Percentiles rank a stretch among this genome's conserved stretches.
These are phyloP conservation scores for Psilocybe cyanescens DNA, from an alignment of 768 basidiomycete genomes.

Conservation along the genomic window DNA sequence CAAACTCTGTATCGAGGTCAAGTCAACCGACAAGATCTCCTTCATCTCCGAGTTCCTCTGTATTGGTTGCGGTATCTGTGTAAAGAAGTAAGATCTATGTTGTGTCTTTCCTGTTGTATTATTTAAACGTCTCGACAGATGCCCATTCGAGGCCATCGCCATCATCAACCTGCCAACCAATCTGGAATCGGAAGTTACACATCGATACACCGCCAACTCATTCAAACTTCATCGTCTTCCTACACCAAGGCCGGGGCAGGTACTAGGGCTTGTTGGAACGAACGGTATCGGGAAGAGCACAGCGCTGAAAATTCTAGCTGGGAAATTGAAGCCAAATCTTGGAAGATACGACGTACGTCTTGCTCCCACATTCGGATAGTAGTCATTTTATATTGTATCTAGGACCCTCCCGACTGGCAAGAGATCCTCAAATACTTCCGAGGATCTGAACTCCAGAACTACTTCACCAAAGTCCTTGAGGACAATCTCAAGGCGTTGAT, in stretches of 20 bases:
- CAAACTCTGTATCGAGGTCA: slow-evolving; percentile 98
- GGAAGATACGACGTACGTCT: slow-evolving; percentile 89
- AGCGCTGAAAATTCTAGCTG: slow-evolving; percentile 94
- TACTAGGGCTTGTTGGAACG: slow-evolving; percentile 97
- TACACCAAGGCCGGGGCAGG: slow-evolving; percentile 96
- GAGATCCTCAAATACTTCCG: slow-evolving; percentile 99
- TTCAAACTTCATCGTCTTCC: slow-evolving; percentile 99
- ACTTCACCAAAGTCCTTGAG: slow-evolving; percentile 98
- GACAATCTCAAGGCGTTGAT: slow-evolving; percentile 98
- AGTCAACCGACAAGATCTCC: slow-evolving; percentile 93
- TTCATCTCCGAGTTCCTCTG: slow-evolving; percentile 99
- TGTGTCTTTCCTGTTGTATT: neutral
- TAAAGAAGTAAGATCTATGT: slow-evolving; percentile 82
- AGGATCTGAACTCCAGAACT: slow-evolving; percentile 98
- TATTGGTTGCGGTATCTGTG: slow-evolving; percentile 99
- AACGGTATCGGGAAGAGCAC: slow-evolving; percentile 99
- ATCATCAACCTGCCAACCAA: slow-evolving; percentile 99
- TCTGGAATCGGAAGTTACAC: slow-evolving; percentile 93
- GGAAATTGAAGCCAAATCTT: slow-evolving; percentile 97
- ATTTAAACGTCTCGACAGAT: slow-evolving; percentile 51
- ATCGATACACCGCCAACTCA: slow-evolving; percentile 97
- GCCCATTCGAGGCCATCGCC: slow-evolving; percentile 98
- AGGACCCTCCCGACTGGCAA: slow-evolving; percentile 99
- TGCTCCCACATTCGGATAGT: slow-evolving; percentile 1
- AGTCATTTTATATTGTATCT: slow-evolving; percentile 6